A percentile compares a stretch with the other conserved stretches of the same genome.
These are phyloP conservation scores for Hymenoscyphus infarciens DNA, from an alignment of 2,329 filamentous ascomycete genomes.

Conservation along the genomic window DNA sequence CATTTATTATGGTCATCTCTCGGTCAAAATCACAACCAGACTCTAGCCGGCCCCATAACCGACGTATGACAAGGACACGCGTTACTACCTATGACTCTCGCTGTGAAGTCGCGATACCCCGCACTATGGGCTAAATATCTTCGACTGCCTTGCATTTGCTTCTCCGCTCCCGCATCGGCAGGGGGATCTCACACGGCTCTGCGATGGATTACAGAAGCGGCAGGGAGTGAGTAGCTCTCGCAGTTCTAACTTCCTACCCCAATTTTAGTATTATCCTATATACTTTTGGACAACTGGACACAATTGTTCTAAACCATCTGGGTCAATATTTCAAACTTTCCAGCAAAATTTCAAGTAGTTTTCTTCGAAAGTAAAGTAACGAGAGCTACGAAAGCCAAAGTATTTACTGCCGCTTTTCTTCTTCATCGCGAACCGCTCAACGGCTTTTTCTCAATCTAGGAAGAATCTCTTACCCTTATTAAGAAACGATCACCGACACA, in stretches of 20 bases:
- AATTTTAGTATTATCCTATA: too few relatives aligned
- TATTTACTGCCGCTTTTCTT: too few relatives aligned
- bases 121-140: neutral
- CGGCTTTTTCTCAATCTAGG: neutral
- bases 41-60: neutral
- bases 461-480: neutral
- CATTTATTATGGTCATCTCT: neutral
- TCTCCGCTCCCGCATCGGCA: neutral
- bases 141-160: neutral
- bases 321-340: too few relatives aligned
- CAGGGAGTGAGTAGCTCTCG: too few relatives aligned
- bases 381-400: too few relatives aligned
- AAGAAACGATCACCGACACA: neutral
- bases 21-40: neutral
- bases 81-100: neutral
- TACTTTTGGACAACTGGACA: too few relatives aligned
- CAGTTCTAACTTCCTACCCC: too few relatives aligned
- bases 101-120: neutral
- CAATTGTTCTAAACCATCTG: too few relatives aligned
- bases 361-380: too few relatives aligned
- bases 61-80: neutral
- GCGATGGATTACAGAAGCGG: too few relatives aligned
- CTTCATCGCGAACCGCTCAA: neutral
- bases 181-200: neutral
- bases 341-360: too few relatives aligned